A percentile compares a stretch with the other conserved stretches of the same genome.
phyloP scores from a whole-genome alignment of 1,139 yeast species.

The Pichia cactophila region DNA sequence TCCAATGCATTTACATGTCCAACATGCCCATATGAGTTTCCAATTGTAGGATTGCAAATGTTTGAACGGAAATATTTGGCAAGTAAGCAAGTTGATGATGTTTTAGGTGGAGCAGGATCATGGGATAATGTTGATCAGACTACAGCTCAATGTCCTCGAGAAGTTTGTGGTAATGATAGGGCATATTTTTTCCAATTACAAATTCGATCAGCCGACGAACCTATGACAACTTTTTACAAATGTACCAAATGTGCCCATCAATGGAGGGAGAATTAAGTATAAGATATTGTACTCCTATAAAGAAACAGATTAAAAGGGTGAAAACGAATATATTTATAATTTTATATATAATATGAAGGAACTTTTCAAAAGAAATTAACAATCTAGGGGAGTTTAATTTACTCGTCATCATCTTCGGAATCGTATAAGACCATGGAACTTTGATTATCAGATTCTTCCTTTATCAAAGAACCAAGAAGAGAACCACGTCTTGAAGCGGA shows the following conservation, averaged over 20 bases:
- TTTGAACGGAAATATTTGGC: conserved; percentile 78
- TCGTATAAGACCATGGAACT: conserved; percentile 18
- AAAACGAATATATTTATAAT: neutral
- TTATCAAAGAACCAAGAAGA: conserved; percentile 12
- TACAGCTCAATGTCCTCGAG: conserved; percentile 81
- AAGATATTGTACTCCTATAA: neutral
- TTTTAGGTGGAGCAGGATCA: conserved; percentile 93
- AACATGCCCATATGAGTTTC: conserved; percentile 92
- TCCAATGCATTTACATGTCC: conserved; percentile 64
- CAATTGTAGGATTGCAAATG: conserved; percentile 73
- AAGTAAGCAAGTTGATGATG: conserved; percentile 91
- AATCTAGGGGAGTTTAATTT: neutral
- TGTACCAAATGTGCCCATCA: conserved; percentile 90
- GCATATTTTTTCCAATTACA: conserved; percentile 97
- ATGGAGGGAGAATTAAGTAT: conserved; percentile 82
- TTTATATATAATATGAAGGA: neutral
- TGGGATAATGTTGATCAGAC: conserved; percentile 98
- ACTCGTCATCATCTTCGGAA: conserved; percentile 21
- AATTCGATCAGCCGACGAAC: conserved; percentile 85
- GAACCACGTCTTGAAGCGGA: conserved; percentile 16
- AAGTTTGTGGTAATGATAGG: conserved; percentile 76
- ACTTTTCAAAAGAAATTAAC: neutral
- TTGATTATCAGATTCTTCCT: conserved; percentile 12
- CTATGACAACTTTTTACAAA: conserved; percentile 94
- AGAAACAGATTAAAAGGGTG: neutral